Percentiles rank a stretch among this genome's conserved stretches.
Evolutionary conservation across 2,329 filamentous ascomycete species (phyloP).

Genomic region (Scleromitrula shiraiana): DNA sequence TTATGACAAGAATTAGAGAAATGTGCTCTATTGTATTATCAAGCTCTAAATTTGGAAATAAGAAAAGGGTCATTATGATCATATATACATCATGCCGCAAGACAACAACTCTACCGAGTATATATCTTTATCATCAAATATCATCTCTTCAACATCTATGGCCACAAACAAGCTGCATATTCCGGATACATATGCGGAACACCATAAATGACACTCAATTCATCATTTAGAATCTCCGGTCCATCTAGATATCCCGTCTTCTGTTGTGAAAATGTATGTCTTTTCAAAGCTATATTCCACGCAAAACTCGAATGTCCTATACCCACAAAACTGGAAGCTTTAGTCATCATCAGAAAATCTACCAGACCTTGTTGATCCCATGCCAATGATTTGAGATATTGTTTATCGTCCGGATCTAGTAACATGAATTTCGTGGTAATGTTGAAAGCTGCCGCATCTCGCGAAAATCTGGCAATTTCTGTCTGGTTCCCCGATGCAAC

Average conservation of each 20-base stretch:
- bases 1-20: background rate
- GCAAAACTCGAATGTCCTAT: constrained; percentile 38
- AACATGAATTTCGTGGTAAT: constrained; percentile 36
- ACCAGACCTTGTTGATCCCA: constrained; percentile 42
- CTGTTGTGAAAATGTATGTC: constrained; percentile 15
- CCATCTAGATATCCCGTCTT: constrained; percentile 16
- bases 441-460: constrained; percentile 29
- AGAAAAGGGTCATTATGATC: background rate
- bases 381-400: constrained; percentile 30
- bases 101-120: background rate
- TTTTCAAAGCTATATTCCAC: constrained; percentile 36
- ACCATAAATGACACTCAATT: constrained; percentile 23
- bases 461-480: constrained; percentile 32
- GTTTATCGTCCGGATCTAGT: constrained; percentile 30
- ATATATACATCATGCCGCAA: background rate
- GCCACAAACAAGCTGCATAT: constrained; percentile 24
- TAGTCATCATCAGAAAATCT: constrained; percentile 41
- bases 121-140: background rate
- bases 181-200: constrained; percentile 14
- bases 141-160: constrained; percentile 7
- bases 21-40: too few species aligned
- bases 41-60: background rate
- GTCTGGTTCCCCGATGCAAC: constrained; percentile 35
- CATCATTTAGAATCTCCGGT: constrained; percentile 20
- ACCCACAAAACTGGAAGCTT: constrained; percentile 36